phyloP scores from a whole-genome alignment of 2,329 filamentous ascomycete species.

The Diaporthe aspalathi region DNA sequence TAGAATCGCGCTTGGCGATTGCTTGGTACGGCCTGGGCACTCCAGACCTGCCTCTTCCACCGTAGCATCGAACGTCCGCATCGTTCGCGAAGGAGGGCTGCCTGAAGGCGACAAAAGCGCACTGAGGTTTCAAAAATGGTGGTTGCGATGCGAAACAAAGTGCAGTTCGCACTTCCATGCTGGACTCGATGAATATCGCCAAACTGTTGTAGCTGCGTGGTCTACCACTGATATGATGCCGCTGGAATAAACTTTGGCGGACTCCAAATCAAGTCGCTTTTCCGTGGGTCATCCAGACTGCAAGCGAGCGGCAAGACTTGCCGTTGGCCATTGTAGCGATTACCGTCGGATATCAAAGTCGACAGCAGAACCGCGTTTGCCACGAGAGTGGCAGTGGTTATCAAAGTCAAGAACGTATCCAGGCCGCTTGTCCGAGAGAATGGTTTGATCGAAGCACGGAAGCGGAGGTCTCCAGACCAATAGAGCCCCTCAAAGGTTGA shows the following conservation, averaged over 20 bases:
- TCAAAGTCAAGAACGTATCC: not conserved
- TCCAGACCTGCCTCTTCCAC: constrained; percentile 7
- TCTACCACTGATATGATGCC: not conserved
- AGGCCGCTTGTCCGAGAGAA: not conserved
- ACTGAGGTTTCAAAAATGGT: not conserved
- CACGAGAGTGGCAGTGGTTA: not conserved
- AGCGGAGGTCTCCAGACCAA: not conserved
- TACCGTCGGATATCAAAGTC: not conserved
- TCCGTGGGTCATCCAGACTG: not conserved
- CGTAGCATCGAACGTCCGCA: not conserved
- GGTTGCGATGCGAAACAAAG: too few relatives aligned
- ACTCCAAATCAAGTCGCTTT: not conserved
- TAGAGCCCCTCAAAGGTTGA: not conserved
- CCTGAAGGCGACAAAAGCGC: not conserved
- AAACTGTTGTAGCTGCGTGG: too few relatives aligned
- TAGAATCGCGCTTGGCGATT: not conserved
- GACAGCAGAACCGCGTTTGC: not conserved
- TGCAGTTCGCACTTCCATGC: too few relatives aligned
- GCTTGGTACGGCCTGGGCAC: constrained; percentile 19
- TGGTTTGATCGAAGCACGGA: constrained; percentile 16
- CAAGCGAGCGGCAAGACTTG: not conserved
- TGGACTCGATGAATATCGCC: not conserved
- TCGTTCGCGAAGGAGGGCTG: not conserved
- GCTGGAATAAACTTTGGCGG: not conserved
- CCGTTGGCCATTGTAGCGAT: not conserved